Base-by-base conservation (phyloP, 2,329 filamentous ascomycete genomes). In the Hymenoscyphus scutula region DNA sequence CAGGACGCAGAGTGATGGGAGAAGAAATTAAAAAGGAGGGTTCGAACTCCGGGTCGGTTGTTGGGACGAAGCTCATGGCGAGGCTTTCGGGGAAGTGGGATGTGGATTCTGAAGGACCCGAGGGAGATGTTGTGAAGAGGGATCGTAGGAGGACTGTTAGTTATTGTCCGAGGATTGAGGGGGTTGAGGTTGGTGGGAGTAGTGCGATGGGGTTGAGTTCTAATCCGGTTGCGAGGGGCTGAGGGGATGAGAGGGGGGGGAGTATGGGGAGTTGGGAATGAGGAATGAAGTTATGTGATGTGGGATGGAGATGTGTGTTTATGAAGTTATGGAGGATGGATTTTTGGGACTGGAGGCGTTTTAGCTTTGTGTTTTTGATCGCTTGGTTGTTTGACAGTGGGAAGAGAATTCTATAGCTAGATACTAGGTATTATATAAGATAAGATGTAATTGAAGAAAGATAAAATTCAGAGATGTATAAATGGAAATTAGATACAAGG, bases 1-100 rank as follows among this genome's bases (percentile, higher is more conserved):
- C 89, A 1, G 89, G 89, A 1, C 80, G 90, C 61, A 82, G 87
- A 62, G 81, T 79, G 63, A 77, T 78, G 51, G 73, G 78, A 60
- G 70, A 79, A 66, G 77, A 77, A 55, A 70, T 77, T 68, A 73
- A 79, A 17, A 79, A 78, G 67, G 82, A 82, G 72, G 85, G 80
- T 74, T 80, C 69, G 56, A 75, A 58, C 37, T n/a, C n/a, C n/a
- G n/a, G n/a, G n/a, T 58, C 57, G 1, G n/a, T 15, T 4, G 25
- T 63, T 19, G 57, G 61, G 30, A 60, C 59, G 45, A 58, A 58
- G 37, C 27, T 63, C 25, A 29, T 56, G 30, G 41, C 15, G 10
- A 59, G 27, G 32, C 38, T 51, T 8, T 59, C 37, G 10, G 55
- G 60, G 30, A 57, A 8, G 13, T 58, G 38, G 13, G 54, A 62